phyloP scores from a whole-genome alignment of 1,284 basidiomycete genomes.

The Moniliophthora roreri region DNA sequence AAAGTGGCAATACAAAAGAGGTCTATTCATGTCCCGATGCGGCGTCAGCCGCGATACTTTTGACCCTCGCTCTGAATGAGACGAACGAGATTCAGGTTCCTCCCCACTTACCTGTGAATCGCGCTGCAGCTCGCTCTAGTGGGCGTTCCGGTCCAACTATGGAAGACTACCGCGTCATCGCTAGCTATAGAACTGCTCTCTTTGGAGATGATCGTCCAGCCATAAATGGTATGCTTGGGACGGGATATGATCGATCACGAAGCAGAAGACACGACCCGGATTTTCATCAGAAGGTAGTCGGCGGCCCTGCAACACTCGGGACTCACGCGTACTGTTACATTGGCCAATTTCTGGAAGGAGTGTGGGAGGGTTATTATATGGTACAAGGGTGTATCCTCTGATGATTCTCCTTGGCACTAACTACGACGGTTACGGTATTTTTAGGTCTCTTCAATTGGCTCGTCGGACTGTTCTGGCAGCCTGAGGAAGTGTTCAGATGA shows the following conservation, averaged over 20 bases:
- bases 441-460: slow-evolving; percentile 6
- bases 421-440: neutral
- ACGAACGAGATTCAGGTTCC: slow-evolving; percentile 40
- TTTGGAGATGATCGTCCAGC: slow-evolving; percentile 35
- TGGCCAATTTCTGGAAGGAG: slow-evolving; percentile 45
- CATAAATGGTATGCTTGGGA: slow-evolving; percentile 10
- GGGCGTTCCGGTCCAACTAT: slow-evolving; percentile 48
- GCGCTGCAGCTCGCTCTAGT: slow-evolving; percentile 38
- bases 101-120: slow-evolving; percentile 47
- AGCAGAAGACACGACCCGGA: slow-evolving; percentile 39
- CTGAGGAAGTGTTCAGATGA: neutral
- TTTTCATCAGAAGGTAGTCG: slow-evolving; percentile 28
- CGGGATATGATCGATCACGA: slow-evolving; percentile 27
- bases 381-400: slow-evolving; percentile 28
- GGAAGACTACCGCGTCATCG: slow-evolving; percentile 44
- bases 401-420: slow-evolving; percentile 18
- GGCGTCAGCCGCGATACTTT: slow-evolving; percentile 42
- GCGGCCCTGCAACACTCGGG: slow-evolving; percentile 18
- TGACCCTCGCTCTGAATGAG: slow-evolving; percentile 52
- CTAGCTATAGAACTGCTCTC: slow-evolving; percentile 39
- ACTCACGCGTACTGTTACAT: slow-evolving; percentile 26
- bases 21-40: slow-evolving; percentile 33
- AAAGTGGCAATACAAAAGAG: slow-evolving; percentile 15
- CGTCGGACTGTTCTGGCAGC: neutral
- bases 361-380: slow-evolving; percentile 60